Conservation (phyloP, 2,329 filamentous ascomycete genomes). For the Paramyrothecium roridum region DNA sequence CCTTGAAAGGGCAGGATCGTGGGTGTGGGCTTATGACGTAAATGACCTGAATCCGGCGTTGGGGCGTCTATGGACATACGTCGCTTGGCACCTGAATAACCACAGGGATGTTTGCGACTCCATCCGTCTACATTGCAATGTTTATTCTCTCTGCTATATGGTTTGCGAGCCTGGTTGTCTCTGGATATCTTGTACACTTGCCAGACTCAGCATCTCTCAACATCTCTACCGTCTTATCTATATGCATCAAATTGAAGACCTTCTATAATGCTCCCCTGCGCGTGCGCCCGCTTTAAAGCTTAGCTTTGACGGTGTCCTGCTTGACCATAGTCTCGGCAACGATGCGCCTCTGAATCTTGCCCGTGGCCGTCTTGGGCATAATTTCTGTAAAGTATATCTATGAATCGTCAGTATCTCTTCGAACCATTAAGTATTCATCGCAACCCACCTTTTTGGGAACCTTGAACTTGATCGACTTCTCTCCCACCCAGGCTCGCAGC, state of each 20-base stretch:
- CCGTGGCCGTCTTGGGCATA: slow-evolving; percentile 91
- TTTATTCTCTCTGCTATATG: background rate
- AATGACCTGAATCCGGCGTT: background rate
- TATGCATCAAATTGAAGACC: slow-evolving; percentile 7
- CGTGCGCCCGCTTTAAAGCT: slow-evolving; percentile 37
- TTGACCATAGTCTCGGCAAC: slow-evolving; percentile 85
- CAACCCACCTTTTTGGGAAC: slow-evolving; percentile 70
- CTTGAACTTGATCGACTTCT: slow-evolving; percentile 79
- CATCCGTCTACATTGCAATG: background rate
- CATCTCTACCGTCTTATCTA: background rate
- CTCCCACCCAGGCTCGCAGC: slow-evolving; percentile 65
- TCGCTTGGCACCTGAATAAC: background rate
- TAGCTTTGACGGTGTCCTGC: slow-evolving; percentile 54
- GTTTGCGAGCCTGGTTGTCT: background rate
- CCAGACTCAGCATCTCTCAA: too few species aligned
- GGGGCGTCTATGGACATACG: background rate
- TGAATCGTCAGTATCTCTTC: slow-evolving; percentile 6
- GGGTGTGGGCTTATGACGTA: background rate
- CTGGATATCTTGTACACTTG: too few species aligned
- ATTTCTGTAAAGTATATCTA: slow-evolving; percentile 76
- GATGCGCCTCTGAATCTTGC: slow-evolving; percentile 81
- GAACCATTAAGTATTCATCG: background rate
- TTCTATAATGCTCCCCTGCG: background rate
- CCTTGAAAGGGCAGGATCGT: too few species aligned
- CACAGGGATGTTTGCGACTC: too few species aligned